Conservation (phyloP, 495 filamentous ascomycete species). For the Astrothelium subdiscretum region DNA sequence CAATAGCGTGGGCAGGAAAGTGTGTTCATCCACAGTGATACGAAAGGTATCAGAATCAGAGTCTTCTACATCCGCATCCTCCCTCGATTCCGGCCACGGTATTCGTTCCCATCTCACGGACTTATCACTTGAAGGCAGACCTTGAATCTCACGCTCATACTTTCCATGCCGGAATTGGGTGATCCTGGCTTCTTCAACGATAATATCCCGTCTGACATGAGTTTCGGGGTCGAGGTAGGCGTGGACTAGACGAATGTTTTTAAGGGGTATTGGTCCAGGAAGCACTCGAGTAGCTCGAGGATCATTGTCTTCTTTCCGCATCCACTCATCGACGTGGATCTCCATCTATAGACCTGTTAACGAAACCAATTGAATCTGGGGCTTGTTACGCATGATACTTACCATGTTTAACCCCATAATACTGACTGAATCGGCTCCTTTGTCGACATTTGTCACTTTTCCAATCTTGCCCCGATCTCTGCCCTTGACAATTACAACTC, state of each 20-base stretch:
- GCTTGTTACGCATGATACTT: neutral
- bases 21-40: conserved; percentile 59
- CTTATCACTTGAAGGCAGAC: neutral
- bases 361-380: neutral
- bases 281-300: conserved; percentile 34
- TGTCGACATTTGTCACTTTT: conserved; percentile 46
- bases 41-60: conserved; percentile 58
- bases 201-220: conserved; percentile 52
- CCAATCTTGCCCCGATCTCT: conserved; percentile 73
- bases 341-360: conserved; percentile 40
- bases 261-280: conserved; percentile 47
- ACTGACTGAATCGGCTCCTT: conserved; percentile 42
- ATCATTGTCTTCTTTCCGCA: conserved; percentile 32
- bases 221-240: conserved; percentile 54
- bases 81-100: conserved; percentile 52
- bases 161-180: neutral
- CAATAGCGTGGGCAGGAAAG: conserved; percentile 64
- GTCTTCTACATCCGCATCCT: conserved; percentile 39
- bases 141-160: neutral
- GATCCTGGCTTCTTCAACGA: conserved; percentile 47
- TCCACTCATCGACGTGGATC: conserved; percentile 43
- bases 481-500: conserved; percentile 67
- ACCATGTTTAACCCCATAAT: conserved; percentile 62
- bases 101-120: conserved; percentile 29
- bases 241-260: conserved; percentile 67